These are phyloP conservation scores for Coemansia sp. DNA, from an alignment of 192 early-diverging fungal genomes.

Conservation along the genomic window DNA sequence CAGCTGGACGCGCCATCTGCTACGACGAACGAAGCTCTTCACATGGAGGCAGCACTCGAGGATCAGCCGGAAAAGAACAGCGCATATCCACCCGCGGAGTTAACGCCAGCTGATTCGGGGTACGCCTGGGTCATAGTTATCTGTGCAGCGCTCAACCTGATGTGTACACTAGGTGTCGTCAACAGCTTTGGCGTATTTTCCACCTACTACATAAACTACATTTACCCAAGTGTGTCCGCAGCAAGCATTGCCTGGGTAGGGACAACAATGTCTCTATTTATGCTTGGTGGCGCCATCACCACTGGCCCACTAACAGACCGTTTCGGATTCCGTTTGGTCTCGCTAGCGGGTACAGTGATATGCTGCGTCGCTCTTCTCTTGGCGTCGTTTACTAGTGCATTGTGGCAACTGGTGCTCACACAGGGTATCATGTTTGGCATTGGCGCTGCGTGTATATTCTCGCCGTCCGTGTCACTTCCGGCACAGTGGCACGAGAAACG, in stretches of 20 bases:
- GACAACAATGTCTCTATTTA: constrained; percentile 34
- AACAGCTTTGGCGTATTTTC: constrained; percentile 51
- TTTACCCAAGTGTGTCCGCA: constrained; percentile 27
- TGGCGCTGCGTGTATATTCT: constrained; percentile 66
- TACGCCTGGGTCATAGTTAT: constrained; percentile 51
- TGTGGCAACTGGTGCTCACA: constrained; percentile 73
- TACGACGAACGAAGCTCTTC: background rate
- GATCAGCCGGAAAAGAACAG: background rate
- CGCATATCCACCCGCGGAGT: background rate
- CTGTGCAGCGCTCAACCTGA: constrained; percentile 30
- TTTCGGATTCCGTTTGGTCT: constrained; percentile 32
- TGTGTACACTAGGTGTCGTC: constrained; percentile 40
- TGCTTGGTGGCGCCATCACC: constrained; percentile 35
- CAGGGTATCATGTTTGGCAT: constrained; percentile 77
- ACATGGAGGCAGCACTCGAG: too few relatives aligned
- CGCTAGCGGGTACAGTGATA: constrained; percentile 25
- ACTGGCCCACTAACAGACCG: constrained; percentile 41
- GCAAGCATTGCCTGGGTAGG: constrained; percentile 48
- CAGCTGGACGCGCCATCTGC: background rate
- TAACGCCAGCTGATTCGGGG: constrained; percentile 17
- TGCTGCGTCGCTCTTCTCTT: constrained; percentile 28
- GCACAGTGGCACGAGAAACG: constrained; percentile 71
- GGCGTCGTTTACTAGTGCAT: constrained; percentile 35
- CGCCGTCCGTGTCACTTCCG: constrained; percentile 69
- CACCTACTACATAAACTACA: constrained; percentile 45